Evolutionary conservation across 73 alveolate species (phyloP), one percentile per base, ranked within the genome.

Genomic region (Paramecium sexaurelia): DNA sequence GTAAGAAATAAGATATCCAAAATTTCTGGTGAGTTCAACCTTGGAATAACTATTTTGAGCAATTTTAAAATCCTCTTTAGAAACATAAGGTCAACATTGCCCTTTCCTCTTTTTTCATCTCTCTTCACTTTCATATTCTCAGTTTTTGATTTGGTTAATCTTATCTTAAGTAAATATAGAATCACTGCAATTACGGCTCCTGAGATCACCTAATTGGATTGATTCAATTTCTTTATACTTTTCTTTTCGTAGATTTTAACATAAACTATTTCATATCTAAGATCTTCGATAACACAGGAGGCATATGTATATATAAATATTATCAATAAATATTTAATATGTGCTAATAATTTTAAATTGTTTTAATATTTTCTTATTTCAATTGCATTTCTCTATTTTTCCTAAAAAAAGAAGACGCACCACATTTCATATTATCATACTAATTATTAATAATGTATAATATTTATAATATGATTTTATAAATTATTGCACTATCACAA

Each of bases 31-130:
- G 97, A 93, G 37, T 83, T 85, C 32, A 40, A 55, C 6, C 95
- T 37, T 47, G 99, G 99, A n/a, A 97, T 89, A 10, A 94, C 98
- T 9, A 97, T 93, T 75, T 91, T 95, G 57, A 95, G 24, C 9
- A 97, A 92, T 55, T 91, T 68, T 57, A 66, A 36, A 13, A 95
- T 85, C 55, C 98, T 82, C 67, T 86, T 90, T 15, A 95, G 35
- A 93, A 97, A 97, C 75, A 85, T 95, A 40, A 66, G 92, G 85
- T 96, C 98, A 10, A 96, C 99, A 68, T 82, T 88, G 11, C 98
- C 99, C 69, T 92, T 96, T 57, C 92, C 91, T 33, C 35, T 69
- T 71, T 87, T 92, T 22, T 88, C 91, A 17, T 41, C 90, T 45
- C 73, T 78, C 71, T 78, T 78, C n/a, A 78, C 90, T 78, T 78